Percentiles rank a stretch among this genome's conserved stretches.
Evolutionary conservation across 2,329 filamentous ascomycete species (phyloP).

Genomic region (Cercospora sp.): DNA sequence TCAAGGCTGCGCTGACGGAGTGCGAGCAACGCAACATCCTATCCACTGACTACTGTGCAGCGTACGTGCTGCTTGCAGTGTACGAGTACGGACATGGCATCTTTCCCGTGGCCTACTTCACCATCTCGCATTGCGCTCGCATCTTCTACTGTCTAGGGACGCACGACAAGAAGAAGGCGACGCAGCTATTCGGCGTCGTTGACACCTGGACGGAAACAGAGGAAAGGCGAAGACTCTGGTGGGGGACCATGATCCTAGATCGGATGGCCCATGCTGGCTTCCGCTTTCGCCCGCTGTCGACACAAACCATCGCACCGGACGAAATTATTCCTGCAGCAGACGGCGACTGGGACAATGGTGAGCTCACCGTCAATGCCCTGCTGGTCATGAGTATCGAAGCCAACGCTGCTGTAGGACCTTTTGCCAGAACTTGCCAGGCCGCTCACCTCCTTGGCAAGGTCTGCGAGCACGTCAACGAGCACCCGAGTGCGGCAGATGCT

Average conservation of each 20-base stretch:
- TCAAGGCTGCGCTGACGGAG: slow-evolving; percentile 22
- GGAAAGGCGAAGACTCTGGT: slow-evolving; percentile 27
- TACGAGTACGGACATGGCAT: slow-evolving; percentile 26
- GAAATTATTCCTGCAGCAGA: slow-evolving; percentile 25
- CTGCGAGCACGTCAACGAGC: slow-evolving; percentile 26
- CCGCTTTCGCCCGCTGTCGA: slow-evolving; percentile 23
- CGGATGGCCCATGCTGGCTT: slow-evolving; percentile 25
- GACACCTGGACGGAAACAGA: slow-evolving; percentile 27
- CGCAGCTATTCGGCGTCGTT: slow-evolving; percentile 14
- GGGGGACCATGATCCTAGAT: slow-evolving; percentile 27
- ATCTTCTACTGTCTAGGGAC: slow-evolving; percentile 22
- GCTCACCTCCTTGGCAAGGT: slow-evolving; percentile 26
- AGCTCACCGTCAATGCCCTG: slow-evolving; percentile 25
- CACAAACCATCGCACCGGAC: slow-evolving; percentile 16
- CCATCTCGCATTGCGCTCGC: slow-evolving; percentile 16
- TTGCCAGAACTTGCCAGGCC: slow-evolving; percentile 28
- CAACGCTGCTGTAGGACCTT: slow-evolving; percentile 24
- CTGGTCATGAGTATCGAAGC: slow-evolving; percentile 28
- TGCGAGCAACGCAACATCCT: slow-evolving; percentile 22
- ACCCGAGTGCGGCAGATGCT: slow-evolving; percentile 19
- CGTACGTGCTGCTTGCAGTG: slow-evolving; percentile 23
- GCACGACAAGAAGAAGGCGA: slow-evolving; percentile 27
- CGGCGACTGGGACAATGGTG: slow-evolving; percentile 23
- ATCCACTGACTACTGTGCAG: slow-evolving; percentile 23
- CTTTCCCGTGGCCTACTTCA: slow-evolving; percentile 26